These are phyloP conservation scores for Chalaropsis ovoidea DNA, from an alignment of 2,329 filamentous ascomycete species.

Conservation along the genomic window DNA sequence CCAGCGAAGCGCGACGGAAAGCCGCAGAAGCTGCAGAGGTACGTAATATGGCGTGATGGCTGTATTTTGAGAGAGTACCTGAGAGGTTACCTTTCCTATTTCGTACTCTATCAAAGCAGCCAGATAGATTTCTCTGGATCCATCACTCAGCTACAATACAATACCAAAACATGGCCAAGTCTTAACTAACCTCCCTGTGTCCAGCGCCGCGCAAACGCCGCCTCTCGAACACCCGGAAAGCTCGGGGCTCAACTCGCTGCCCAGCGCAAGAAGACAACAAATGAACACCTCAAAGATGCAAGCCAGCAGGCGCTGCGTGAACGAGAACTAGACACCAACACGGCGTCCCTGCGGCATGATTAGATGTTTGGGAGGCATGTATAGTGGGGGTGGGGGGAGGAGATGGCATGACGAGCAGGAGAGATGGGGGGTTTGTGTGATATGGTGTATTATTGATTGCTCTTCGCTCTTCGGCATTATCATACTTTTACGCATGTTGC, in stretches of 20 bases:
- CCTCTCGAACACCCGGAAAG: conserved; percentile 53
- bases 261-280: conserved; percentile 64
- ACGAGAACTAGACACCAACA: conserved; percentile 56
- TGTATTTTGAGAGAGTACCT: not conserved
- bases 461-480: too few relatives aligned
- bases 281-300: conserved; percentile 55
- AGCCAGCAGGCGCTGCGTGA: conserved; percentile 56
- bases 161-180: not conserved
- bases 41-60: not conserved
- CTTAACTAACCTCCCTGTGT: conserved; percentile 10
- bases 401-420: not conserved
- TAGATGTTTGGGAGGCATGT: conserved; percentile 25
- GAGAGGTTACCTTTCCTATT: too few relatives aligned
- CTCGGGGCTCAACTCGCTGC: conserved; percentile 59
- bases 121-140: not conserved
- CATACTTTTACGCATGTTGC: too few relatives aligned
- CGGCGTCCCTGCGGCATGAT: conserved; percentile 33
- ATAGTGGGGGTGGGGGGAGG: not conserved
- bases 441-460: too few relatives aligned
- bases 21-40: conserved; percentile 23
- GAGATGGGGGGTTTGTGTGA: too few relatives aligned
- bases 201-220: conserved; percentile 56
- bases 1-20: conserved; percentile 21
- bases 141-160: not conserved
- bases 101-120: not conserved